phyloP scores from a whole-genome alignment of 2,329 filamentous ascomycete genomes.

The Rhinocladiella mackenziei region DNA sequence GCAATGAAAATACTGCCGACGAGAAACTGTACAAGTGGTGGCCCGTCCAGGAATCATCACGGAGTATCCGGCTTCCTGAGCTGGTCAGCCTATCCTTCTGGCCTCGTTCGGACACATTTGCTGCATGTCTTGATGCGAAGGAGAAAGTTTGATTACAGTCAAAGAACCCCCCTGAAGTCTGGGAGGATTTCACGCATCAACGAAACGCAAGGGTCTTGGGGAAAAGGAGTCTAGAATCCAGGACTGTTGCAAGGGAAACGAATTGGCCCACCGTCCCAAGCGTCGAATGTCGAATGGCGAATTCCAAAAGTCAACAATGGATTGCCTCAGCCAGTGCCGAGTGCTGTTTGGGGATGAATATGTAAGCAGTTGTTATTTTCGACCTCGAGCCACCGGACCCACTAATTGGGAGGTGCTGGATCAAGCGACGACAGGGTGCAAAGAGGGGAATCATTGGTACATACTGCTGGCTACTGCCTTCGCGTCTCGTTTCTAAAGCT shows the following conservation, averaged over 20 bases:
- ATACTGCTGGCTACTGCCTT: conserved; percentile 3
- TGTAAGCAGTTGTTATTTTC: conserved; percentile 24
- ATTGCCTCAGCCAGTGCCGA: conserved; percentile 9
- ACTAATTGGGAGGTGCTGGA: conserved; percentile 11
- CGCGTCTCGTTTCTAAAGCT: too few relatives aligned
- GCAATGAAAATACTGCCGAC: too few relatives aligned
- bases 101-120: too few relatives aligned
- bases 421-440: conserved; percentile 72
- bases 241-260: neutral
- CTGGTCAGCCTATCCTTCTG: too few relatives aligned
- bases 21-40: too few relatives aligned
- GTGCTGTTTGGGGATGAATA: conserved; percentile 21
- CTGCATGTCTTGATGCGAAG: too few relatives aligned
- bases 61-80: too few relatives aligned
- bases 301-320: neutral
- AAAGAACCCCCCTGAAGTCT: too few relatives aligned
- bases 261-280: neutral
- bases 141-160: too few relatives aligned
- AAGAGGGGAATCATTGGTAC: conserved; percentile 61
- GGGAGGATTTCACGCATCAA: too few relatives aligned
- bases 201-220: neutral
- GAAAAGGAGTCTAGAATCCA: conserved; percentile 2
- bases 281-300: too few relatives aligned
- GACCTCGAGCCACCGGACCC: neutral
- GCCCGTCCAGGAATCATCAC: too few relatives aligned